Conservation (phyloP, 2,329 filamentous ascomycete species). For the Alternaria sp. region DNA sequence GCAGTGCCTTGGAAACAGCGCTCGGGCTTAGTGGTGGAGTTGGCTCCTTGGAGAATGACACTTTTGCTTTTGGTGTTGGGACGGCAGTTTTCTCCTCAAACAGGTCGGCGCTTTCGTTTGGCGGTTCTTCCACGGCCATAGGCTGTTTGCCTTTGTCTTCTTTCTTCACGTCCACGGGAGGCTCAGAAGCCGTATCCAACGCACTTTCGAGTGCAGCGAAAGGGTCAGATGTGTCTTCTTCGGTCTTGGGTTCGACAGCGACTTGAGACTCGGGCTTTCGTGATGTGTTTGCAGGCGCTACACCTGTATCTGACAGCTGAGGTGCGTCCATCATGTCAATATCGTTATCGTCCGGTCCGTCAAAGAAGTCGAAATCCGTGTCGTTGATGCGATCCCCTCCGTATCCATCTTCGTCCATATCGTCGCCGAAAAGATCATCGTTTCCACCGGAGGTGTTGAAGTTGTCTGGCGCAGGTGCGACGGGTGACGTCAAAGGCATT, state of each 20-base stretch:
- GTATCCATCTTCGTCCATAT: constrained; percentile 73
- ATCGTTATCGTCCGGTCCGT: constrained; percentile 62
- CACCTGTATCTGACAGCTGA: constrained; percentile 20
- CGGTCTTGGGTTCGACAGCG: constrained; percentile 10
- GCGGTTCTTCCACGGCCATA: neutral
- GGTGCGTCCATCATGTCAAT: constrained; percentile 43
- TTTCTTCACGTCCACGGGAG: neutral
- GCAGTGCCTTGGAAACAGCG: constrained; percentile 54
- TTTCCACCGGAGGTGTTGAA: constrained; percentile 32
- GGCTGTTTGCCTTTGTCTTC: constrained; percentile 8
- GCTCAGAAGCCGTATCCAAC: constrained; percentile 20
- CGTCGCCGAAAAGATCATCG: constrained; percentile 70
- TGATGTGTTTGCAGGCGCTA: constrained; percentile 1
- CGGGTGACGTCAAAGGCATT: constrained; percentile 31
- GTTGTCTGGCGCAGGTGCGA: constrained; percentile 28
- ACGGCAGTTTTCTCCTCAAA: neutral
- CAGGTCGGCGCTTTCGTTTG: neutral
- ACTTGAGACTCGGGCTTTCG: neutral
- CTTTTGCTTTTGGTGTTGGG: neutral
- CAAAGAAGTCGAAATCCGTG: constrained; percentile 84
- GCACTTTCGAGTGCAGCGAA: constrained; percentile 39
- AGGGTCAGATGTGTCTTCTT: constrained; percentile 36
- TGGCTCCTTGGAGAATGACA: constrained; percentile 18
- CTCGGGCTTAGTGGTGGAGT: constrained; percentile 52
- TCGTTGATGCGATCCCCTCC: constrained; percentile 79